Evolutionary conservation across 2,329 filamentous ascomycete genomes (phyloP).

Genomic region (Pseudocercospora ulei): DNA sequence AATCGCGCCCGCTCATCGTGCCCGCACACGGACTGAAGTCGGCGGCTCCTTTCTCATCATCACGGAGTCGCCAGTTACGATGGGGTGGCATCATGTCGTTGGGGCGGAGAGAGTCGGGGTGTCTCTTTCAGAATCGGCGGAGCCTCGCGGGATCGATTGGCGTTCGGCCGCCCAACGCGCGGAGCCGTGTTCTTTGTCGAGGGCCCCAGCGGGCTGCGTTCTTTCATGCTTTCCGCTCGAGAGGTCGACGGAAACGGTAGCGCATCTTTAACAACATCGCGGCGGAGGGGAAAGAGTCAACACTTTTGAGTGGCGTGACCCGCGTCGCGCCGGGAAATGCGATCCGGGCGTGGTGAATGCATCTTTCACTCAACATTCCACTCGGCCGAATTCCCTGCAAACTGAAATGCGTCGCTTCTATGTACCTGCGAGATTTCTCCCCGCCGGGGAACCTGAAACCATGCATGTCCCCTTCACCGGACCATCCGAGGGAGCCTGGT

Average conservation of each 20-base stretch:
- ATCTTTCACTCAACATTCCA: constrained; percentile 1
- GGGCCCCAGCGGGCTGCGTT: not conserved
- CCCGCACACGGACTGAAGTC: no score
- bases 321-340: not conserved
- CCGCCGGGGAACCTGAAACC: not conserved
- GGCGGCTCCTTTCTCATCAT: not conserved
- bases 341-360: not conserved
- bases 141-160: constrained; percentile 3
- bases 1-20: not conserved
- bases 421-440: constrained; percentile 4
- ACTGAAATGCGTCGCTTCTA: not conserved
- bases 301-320: no score
- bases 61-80: constrained; percentile 1
- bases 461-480: not conserved
- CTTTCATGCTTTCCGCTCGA: not conserved
- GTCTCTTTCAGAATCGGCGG: constrained; percentile 8
- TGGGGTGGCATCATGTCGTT: not conserved
- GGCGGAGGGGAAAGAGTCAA: no score
- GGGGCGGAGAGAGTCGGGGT: constrained; percentile 2
- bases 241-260: constrained; percentile 3
- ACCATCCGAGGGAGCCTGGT: not conserved
- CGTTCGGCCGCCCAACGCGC: not conserved
- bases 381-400: not conserved
- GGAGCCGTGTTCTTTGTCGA: constrained; percentile 2
- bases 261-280: no score